Base-by-base conservation (phyloP, 2,329 filamentous ascomycete species). In the Monosporascus sp. region DNA sequence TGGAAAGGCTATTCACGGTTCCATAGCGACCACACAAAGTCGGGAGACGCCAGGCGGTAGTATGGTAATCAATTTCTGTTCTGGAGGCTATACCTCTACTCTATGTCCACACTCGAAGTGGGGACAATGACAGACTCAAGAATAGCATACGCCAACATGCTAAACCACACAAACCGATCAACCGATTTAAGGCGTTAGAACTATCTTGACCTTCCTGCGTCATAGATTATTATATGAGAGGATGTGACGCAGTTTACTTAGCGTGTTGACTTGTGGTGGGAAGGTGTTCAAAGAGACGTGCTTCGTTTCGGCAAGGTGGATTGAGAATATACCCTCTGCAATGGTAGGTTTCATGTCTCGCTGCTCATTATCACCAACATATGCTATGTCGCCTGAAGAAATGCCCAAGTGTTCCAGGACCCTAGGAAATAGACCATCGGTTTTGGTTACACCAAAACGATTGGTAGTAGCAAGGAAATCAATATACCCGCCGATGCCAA, bases 381-480 rank as follows among this genome's bases (percentile, higher is more conserved):
- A 70, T 1, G 50, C 62, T 27, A 69, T 63, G 7, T 69, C 64
- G 6, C 48, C 22, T n/a, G 60, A 7, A 9, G 47, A 43, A 17
- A 70, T 63, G 1, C 37, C 20, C 1, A 70, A 48, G 52, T 66
- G 63, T 24, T 57, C 37, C 24, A 70, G 46, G 7, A 69, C 66
- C 27, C 53, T 61, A 0, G 37, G 2, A 35, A 68, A 70, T 6
- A 70, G 55, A 0, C 66, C 65, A 2, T 62, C 52, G 0, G 53
- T 59, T 48, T 70, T 70, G 22, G 65, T 53, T 1, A 63, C 56
- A 2, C 59, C 48, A 31, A 70, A 70, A 5, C 44, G 54, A 31
- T 68, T 70, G 3, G 66, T 68, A 0, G 66, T 70, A 4, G 63
- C 64, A 0, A 70, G 57, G n/a, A 65, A 64, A 43, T 71, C 64